Evolutionary conservation across 805 yeast genomes (phyloP).

Genomic region (Candida patagonica): DNA sequence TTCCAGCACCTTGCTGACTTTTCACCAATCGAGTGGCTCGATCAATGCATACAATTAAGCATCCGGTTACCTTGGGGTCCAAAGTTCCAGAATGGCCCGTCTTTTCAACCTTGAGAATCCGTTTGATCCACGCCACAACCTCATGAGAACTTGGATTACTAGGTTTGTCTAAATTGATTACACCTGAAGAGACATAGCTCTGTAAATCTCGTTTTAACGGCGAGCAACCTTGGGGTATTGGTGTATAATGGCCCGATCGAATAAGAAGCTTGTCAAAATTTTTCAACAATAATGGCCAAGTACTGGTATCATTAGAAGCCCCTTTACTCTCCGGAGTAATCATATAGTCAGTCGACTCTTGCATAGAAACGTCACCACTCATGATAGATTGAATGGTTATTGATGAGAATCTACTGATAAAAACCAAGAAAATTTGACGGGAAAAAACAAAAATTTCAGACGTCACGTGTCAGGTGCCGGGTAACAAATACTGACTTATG

Average conservation of each 20-base stretch:
- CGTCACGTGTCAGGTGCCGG: too few relatives aligned
- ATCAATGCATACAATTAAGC: conserved; percentile 95
- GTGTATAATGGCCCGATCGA: conserved; percentile 95
- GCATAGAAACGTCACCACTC: conserved; percentile 35
- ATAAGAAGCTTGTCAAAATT: conserved; percentile 90
- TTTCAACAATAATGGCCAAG: conserved; percentile 92
- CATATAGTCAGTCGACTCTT: conserved; percentile 43
- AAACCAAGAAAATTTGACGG: conserved; percentile 5
- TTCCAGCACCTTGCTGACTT: conserved; percentile 99
- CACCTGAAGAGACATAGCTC: conserved; percentile 87
- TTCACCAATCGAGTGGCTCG: conserved; percentile 97
- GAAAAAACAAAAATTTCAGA: conserved; percentile 1
- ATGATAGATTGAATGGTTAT: conserved; percentile 25
- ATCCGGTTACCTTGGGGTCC: conserved; percentile 98
- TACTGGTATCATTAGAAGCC: conserved; percentile 77
- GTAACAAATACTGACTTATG: too few relatives aligned
- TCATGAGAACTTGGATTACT: conserved; percentile 98
- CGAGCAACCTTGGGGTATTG: conserved; percentile 90
- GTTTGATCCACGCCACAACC: conserved; percentile 98
- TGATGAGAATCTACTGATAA: background rate
- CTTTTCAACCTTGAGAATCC: conserved; percentile 90
- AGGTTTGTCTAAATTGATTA: conserved; percentile 94
- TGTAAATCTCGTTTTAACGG: conserved; percentile 92
- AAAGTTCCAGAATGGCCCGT: conserved; percentile 99
- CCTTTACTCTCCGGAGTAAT: conserved; percentile 78